phyloP scores from a whole-genome alignment of 129 eudicot genomes.

The Flaveria sonorensis region DNA sequence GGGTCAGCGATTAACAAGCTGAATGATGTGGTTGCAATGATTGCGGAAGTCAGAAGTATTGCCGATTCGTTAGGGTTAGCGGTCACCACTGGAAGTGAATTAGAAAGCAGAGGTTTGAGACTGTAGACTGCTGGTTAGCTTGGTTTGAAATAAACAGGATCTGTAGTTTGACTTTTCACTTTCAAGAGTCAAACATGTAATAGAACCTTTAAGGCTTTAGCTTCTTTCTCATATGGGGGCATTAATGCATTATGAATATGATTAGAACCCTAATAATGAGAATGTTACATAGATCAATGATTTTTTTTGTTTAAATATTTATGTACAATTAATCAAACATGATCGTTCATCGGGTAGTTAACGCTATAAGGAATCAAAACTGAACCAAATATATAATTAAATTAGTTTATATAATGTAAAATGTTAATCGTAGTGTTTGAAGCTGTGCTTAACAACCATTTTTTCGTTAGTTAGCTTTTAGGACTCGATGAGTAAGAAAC shows the following conservation, averaged over 20 bases:
- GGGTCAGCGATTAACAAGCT: constrained; percentile 95
- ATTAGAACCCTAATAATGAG: not conserved
- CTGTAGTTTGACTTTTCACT: constrained; percentile 30
- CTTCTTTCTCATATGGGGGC: constrained; percentile 7
- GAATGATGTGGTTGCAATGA: constrained; percentile 88
- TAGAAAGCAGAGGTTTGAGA: constrained; percentile 42
- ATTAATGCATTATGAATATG: not conserved
- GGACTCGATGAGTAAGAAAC: too few species aligned
- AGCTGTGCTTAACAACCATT: too few species aligned
- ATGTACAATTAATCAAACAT: too few species aligned
- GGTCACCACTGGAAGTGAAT: constrained; percentile 23
- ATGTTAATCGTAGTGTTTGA: too few species aligned
- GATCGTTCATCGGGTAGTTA: too few species aligned
- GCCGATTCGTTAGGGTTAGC: constrained; percentile 62
- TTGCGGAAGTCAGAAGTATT: constrained; percentile 79
- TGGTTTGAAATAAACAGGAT: constrained; percentile 25
- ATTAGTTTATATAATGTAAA: too few species aligned
- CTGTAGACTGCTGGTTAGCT: constrained; percentile 28
- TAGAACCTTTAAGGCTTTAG: constrained; percentile 8
- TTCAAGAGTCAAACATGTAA: constrained; percentile 28
- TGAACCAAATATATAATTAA: too few species aligned
- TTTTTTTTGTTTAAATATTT: not conserved
- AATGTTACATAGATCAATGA: not conserved
- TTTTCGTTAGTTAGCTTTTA: too few species aligned
- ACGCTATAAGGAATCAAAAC: too few species aligned